Evolutionary conservation across 139 green algal genomes (phyloP).

Genomic region (Haematococcus lacustris): DNA sequence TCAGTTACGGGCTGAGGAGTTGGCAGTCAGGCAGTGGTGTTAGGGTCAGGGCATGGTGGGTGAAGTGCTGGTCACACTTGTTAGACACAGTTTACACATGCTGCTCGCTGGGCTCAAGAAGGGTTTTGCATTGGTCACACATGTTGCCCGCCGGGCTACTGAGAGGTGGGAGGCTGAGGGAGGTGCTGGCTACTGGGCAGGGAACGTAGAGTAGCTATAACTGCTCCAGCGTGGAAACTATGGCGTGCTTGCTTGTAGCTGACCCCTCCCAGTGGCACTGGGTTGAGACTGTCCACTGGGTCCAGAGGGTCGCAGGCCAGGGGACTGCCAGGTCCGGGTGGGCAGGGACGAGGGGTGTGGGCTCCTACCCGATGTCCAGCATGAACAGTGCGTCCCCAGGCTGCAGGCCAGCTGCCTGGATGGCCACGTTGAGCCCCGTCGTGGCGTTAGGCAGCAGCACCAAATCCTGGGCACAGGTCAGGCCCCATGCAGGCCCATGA

Average conservation of each 20-base stretch:
- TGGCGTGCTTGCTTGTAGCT: not conserved
- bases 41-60: too few relatives aligned
- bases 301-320: too few relatives aligned
- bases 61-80: too few relatives aligned
- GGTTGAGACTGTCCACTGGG: too few relatives aligned
- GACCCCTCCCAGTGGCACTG: not conserved
- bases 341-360: too few relatives aligned
- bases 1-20: too few relatives aligned
- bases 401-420: constrained; percentile 24
- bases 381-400: constrained; percentile 36
- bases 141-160: not conserved
- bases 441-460: constrained; percentile 67
- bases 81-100: not conserved
- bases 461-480: constrained; percentile 50
- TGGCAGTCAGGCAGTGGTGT: not conserved
- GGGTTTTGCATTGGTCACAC: not conserved
- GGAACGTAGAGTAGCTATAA: not conserved
- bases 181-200: too few relatives aligned
- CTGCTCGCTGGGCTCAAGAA: not conserved
- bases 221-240: too few relatives aligned
- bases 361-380: constrained; percentile 56
- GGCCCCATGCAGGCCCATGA: too few relatives aligned
- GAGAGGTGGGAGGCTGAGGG: too few relatives aligned
- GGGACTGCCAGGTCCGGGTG: constrained; percentile 30
- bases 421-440: constrained; percentile 55